phyloP scores from a whole-genome alignment of 2,329 filamentous ascomycete species.

The Penicillium sp. region DNA sequence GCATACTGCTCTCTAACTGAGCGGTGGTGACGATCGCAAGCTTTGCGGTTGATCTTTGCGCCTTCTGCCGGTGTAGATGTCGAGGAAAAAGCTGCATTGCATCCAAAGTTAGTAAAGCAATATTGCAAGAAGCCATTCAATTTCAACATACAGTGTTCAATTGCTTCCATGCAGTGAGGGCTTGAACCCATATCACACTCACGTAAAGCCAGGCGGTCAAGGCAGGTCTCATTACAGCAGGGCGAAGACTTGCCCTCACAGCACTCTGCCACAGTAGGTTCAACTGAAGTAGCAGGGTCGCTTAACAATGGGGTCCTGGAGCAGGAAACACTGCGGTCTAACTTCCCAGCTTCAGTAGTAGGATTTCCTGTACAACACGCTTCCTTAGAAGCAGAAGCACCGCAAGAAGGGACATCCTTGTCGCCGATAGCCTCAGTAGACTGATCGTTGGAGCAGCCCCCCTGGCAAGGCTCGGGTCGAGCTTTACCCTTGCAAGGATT shows the following conservation, averaged over 20 bases:
- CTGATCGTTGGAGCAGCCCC: neutral
- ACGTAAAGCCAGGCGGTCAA: slow-evolving; percentile 48
- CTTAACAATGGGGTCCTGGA: neutral
- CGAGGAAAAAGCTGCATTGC: neutral
- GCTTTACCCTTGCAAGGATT: neutral
- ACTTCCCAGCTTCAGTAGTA: neutral
- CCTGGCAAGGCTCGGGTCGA: neutral
- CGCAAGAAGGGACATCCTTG: neutral
- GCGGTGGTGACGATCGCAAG: slow-evolving; percentile 41
- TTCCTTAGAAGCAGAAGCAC: neutral
- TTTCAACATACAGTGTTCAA: neutral
- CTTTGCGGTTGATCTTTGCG: slow-evolving; percentile 14
- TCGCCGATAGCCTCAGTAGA: neutral
- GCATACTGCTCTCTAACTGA: slow-evolving; percentile 44
- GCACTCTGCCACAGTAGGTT: neutral
- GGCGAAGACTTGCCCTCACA: slow-evolving; percentile 38
- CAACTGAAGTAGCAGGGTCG: neutral
- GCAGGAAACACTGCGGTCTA: neutral
- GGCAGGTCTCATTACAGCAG: slow-evolving; percentile 47
- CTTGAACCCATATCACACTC: slow-evolving; percentile 33
- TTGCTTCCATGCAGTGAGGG: neutral
- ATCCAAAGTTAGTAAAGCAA: neutral
- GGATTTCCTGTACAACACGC: neutral
- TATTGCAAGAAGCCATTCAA: neutral
- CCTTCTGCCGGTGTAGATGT: neutral